Percentiles rank a stretch among this genome's conserved stretches.
Evolutionary conservation across 139 green algal genomes (phyloP).

Genomic region (Coelastrella sp.): DNA sequence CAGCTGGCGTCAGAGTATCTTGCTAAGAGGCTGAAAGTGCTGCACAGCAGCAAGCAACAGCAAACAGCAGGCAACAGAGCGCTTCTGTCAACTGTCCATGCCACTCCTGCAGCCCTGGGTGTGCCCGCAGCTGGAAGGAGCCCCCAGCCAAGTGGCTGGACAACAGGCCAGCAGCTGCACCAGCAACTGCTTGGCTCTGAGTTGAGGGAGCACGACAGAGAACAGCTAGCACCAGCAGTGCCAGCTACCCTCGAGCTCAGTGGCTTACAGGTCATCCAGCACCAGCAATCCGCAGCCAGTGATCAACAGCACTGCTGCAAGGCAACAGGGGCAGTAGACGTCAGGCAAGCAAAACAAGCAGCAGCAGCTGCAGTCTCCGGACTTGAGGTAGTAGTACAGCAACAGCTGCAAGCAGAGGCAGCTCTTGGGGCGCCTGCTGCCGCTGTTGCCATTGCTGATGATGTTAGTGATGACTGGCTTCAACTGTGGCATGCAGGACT

Average conservation of each 20-base stretch:
- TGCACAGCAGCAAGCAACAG: background rate
- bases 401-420: background rate
- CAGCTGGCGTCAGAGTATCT: background rate
- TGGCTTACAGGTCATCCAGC: too few relatives aligned
- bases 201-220: background rate
- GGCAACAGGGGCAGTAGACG: background rate
- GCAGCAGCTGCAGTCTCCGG: constrained; percentile 13
- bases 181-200: background rate
- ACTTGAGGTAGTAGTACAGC: background rate
- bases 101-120: background rate
- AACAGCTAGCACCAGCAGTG: background rate
- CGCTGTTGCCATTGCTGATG: background rate
- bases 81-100: background rate
- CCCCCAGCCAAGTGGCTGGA: background rate
- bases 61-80: background rate
- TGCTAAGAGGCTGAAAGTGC: background rate
- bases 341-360: background rate
- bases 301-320: background rate
- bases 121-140: too few relatives aligned
- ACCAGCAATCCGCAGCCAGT: too few relatives aligned
- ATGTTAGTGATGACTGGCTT: background rate
- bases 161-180: background rate
- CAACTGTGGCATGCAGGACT: background rate
- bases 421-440: background rate
- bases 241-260: too few relatives aligned